Evolutionary conservation across 2,329 filamentous ascomycete genomes (phyloP).

Genomic region (Nemania abortiva): DNA sequence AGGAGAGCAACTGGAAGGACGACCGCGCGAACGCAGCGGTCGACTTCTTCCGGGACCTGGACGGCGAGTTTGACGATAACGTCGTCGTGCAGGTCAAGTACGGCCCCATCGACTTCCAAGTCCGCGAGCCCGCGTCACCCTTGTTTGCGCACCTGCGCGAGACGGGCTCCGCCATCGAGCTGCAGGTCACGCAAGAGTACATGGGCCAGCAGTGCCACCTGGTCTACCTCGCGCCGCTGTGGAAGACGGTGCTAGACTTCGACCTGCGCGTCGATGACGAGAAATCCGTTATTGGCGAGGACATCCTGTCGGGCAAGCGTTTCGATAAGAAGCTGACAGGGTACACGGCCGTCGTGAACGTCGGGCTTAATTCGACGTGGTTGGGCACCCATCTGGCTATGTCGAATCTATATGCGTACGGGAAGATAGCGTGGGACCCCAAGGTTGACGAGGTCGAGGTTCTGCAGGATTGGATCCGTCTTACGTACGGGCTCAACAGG

Average conservation of each 20-base stretch:
- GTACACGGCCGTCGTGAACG: slow-evolving; percentile 75
- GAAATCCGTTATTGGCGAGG: slow-evolving; percentile 64
- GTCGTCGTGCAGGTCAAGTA: slow-evolving; percentile 81
- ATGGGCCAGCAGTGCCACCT: slow-evolving; percentile 77
- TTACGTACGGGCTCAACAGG: slow-evolving; percentile 71
- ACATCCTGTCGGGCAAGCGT: slow-evolving; percentile 71
- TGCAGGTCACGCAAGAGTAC: slow-evolving; percentile 77
- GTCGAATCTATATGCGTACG: slow-evolving; percentile 79
- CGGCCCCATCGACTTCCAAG: slow-evolving; percentile 80
- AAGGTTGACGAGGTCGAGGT: slow-evolving; percentile 60
- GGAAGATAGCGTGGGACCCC: slow-evolving; percentile 74
- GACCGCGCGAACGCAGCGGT: slow-evolving; percentile 79
- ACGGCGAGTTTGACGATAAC: slow-evolving; percentile 75
- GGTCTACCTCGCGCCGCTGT: slow-evolving; percentile 75
- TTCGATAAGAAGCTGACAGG: slow-evolving; percentile 70
- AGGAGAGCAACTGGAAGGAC: slow-evolving; percentile 70
- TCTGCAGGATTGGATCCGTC: slow-evolving; percentile 73
- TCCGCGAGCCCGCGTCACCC: slow-evolving; percentile 74
- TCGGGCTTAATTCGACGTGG: slow-evolving; percentile 75
- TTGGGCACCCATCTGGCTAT: slow-evolving; percentile 76
- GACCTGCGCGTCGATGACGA: slow-evolving; percentile 72
- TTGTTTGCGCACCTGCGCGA: slow-evolving; percentile 66
- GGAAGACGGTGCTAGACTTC: slow-evolving; percentile 76
- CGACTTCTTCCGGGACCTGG: slow-evolving; percentile 73
- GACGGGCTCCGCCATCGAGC: slow-evolving; percentile 68